Conservation (phyloP, 2,329 filamentous ascomycete species). For the Pseudomassariella vexata region DNA sequence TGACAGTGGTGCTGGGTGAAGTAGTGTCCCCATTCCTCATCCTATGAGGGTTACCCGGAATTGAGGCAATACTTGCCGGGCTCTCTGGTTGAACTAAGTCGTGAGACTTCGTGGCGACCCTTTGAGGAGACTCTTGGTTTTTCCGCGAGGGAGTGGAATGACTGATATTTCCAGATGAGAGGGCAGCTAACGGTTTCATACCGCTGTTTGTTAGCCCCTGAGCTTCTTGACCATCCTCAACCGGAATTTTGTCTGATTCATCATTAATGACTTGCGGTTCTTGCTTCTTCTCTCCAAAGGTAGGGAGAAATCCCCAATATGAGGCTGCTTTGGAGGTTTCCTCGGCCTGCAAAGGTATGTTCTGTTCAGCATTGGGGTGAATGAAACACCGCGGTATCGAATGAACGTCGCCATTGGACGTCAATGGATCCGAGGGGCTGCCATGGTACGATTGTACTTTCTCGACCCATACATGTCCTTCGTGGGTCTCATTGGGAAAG, state of each 20-base stretch:
- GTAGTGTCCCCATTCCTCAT: too few species aligned
- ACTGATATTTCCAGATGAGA: too few species aligned
- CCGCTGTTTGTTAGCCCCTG: too few species aligned
- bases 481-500: conserved; percentile 9
- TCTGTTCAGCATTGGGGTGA: neutral
- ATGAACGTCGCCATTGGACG: conserved; percentile 3
- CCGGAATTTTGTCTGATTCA: neutral
- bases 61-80: too few species aligned
- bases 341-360: conserved; percentile 2
- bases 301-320: conserved; percentile 21
- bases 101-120: too few species aligned
- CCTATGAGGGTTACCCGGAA: too few species aligned
- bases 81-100: too few species aligned
- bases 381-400: conserved; percentile 5
- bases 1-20: neutral
- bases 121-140: too few species aligned
- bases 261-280: neutral
- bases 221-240: too few species aligned
- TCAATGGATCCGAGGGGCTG: neutral
- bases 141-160: too few species aligned
- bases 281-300: conserved; percentile 8
- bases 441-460: conserved; percentile 14
- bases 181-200: too few species aligned
- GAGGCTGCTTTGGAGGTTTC: conserved; percentile 10
- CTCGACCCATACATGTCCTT: conserved; percentile 12